These are phyloP conservation scores for Pyrenophora graminea DNA, from an alignment of 2,329 filamentous ascomycete species.

Conservation along the genomic window DNA sequence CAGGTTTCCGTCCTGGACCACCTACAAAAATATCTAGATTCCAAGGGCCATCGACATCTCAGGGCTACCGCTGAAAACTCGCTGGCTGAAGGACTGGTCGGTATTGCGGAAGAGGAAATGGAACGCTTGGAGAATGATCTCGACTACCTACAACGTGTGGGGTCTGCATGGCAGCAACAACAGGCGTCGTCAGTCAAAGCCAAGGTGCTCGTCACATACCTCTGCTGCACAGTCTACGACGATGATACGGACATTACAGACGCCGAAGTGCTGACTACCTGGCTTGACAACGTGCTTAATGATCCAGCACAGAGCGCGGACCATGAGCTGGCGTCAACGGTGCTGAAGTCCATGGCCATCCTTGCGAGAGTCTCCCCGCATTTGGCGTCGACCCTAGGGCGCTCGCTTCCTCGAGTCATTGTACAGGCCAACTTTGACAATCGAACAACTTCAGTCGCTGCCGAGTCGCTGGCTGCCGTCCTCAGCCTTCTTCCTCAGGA, in stretches of 20 bases:
- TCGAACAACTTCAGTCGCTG: slow-evolving; percentile 73
- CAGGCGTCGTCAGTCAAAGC: slow-evolving; percentile 86
- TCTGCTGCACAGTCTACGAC: slow-evolving; percentile 83
- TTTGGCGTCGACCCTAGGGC: slow-evolving; percentile 75
- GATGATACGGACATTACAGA: slow-evolving; percentile 72
- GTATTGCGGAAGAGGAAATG: slow-evolving; percentile 80
- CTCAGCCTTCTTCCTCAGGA: slow-evolving; percentile 85
- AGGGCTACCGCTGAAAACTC: slow-evolving; percentile 34
- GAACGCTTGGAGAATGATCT: slow-evolving; percentile 83
- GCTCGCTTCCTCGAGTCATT: slow-evolving; percentile 81
- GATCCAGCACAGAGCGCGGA: slow-evolving; percentile 84
- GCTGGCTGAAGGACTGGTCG: slow-evolving; percentile 63
- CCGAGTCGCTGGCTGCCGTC: slow-evolving; percentile 81
- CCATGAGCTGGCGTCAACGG: slow-evolving; percentile 72
- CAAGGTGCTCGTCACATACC: slow-evolving; percentile 76
- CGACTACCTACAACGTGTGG: slow-evolving; percentile 80
- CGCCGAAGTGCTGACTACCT: slow-evolving; percentile 74
- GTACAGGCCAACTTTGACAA: slow-evolving; percentile 77
- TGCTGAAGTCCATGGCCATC: slow-evolving; percentile 80
- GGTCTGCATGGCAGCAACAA: slow-evolving; percentile 82
- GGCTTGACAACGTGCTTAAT: slow-evolving; percentile 81
- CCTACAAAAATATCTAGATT: slow-evolving; percentile 49
- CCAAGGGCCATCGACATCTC: slow-evolving; percentile 21
- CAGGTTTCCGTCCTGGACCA: slow-evolving; percentile 72
- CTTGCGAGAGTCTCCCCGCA: slow-evolving; percentile 74